These are phyloP conservation scores for Shiraia sp. DNA, from an alignment of 2,329 filamentous ascomycete species.

Conservation along the genomic window DNA sequence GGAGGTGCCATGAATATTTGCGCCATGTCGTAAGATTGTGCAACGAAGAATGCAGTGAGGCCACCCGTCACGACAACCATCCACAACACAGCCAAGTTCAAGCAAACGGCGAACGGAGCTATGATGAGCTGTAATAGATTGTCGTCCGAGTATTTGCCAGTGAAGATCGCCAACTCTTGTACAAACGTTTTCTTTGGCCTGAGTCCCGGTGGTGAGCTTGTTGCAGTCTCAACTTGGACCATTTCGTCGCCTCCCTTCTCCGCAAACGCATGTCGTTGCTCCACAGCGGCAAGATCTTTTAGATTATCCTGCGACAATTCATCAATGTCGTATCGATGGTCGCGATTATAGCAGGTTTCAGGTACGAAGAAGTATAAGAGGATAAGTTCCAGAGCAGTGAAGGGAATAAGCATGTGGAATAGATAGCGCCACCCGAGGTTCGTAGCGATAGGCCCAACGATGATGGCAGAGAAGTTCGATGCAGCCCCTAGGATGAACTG, in stretches of 20 bases:
- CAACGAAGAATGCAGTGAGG: slow-evolving; percentile 50
- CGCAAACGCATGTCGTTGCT: slow-evolving; percentile 21
- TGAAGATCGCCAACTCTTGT: slow-evolving; percentile 45
- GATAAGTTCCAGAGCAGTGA: slow-evolving; percentile 50
- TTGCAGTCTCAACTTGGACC: slow-evolving; percentile 23
- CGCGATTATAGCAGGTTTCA: slow-evolving; percentile 55
- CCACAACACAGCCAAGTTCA: slow-evolving; percentile 57
- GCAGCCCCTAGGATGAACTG: slow-evolving; percentile 42
- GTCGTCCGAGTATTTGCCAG: slow-evolving; percentile 45
- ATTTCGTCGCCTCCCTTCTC: slow-evolving; percentile 18
- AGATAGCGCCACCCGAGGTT: slow-evolving; percentile 47
- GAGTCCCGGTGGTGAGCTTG: slow-evolving; percentile 14
- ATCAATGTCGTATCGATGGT: slow-evolving; percentile 40
- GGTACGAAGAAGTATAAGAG: slow-evolving; percentile 55
- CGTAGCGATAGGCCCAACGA: slow-evolving; percentile 40
- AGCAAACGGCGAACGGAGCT: slow-evolving; percentile 55
- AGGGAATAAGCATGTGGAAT: slow-evolving; percentile 53
- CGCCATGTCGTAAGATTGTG: slow-evolving; percentile 48
- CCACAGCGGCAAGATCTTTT: slow-evolving; percentile 26
- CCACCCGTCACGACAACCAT: slow-evolving; percentile 53
- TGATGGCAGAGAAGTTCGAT: slow-evolving; percentile 43
- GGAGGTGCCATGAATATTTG: slow-evolving; percentile 56
- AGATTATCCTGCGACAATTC: slow-evolving; percentile 34
- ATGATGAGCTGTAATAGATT: slow-evolving; percentile 44
- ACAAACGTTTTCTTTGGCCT: slow-evolving; percentile 42